phyloP scores from a whole-genome alignment of 305 asterid species.

The Fraxinus angustifolia region DNA sequence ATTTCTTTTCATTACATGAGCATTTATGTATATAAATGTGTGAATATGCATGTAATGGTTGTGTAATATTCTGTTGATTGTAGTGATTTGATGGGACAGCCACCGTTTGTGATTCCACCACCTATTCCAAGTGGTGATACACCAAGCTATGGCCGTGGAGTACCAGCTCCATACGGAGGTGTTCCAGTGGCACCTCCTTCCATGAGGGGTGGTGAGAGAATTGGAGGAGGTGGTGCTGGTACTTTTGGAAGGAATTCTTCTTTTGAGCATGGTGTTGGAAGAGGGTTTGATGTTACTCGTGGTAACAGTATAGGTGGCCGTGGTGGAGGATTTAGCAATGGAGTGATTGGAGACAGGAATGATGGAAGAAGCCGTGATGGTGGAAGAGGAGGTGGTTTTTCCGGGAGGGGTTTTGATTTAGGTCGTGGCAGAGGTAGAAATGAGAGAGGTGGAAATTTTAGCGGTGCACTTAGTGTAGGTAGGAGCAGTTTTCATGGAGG shows the following conservation, averaged over 20 bases:
- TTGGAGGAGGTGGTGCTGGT: constrained; percentile 30
- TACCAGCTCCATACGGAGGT: constrained; percentile 43
- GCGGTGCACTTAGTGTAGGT: constrained; percentile 30
- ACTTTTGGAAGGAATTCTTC: constrained; percentile 32
- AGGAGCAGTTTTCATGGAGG: constrained; percentile 43
- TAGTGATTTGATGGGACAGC: constrained; percentile 70
- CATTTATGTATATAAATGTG: background rate
- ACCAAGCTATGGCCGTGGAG: constrained; percentile 61
- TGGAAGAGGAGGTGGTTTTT: constrained; percentile 28
- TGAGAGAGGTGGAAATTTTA: constrained; percentile 35
- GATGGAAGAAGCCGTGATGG: constrained; percentile 33
- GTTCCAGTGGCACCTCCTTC: constrained; percentile 45
- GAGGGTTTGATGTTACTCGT: constrained; percentile 36
- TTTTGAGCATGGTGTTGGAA: constrained; percentile 37
- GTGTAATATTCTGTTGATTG: constrained; percentile 14
- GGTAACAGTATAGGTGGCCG: constrained; percentile 29
- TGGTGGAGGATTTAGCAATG: constrained; percentile 28
- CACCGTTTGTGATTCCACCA: constrained; percentile 43
- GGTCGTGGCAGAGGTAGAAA: constrained; percentile 28
- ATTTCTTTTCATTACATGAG: background rate
- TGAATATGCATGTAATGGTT: background rate
- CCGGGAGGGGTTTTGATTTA: constrained; percentile 11
- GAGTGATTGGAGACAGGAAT: constrained; percentile 26
- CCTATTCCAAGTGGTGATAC: constrained; percentile 46
- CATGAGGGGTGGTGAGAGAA: constrained; percentile 33